A percentile compares a stretch with the other conserved stretches of the same genome.
phyloP scores from a whole-genome alignment of 306 rosid genomes.

The Ammopiptanthus mongolicus region DNA sequence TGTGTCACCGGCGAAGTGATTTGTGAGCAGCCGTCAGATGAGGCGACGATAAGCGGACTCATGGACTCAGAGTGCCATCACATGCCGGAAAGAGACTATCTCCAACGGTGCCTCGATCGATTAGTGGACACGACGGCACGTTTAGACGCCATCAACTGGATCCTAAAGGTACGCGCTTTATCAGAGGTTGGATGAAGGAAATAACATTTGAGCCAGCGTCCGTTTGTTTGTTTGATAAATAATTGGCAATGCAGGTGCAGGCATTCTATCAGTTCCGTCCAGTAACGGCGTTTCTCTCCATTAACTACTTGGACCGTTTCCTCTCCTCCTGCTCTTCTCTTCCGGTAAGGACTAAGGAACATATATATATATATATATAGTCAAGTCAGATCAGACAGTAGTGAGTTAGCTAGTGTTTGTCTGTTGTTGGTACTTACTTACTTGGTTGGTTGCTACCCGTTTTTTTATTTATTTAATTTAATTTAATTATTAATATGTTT shows the following conservation, averaged over 20 bases:
- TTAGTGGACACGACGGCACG: slow-evolving; percentile 43
- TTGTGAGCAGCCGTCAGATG: slow-evolving; percentile 10
- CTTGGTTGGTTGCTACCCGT: no score
- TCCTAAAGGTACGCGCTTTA: slow-evolving; percentile 40
- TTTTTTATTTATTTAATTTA: background rate
- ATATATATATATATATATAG: no score
- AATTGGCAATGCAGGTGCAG: slow-evolving; percentile 51
- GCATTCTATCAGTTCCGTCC: slow-evolving; percentile 44
- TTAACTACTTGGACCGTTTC: slow-evolving; percentile 74
- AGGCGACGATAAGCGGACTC: background rate
- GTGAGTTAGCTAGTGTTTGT: background rate
- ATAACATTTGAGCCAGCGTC: no score
- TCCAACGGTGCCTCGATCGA: slow-evolving; percentile 38
- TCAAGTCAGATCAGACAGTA: background rate
- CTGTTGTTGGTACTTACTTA: background rate
- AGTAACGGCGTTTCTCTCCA: slow-evolving; percentile 64
- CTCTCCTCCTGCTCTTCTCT: slow-evolving; percentile 48
- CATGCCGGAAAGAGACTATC: slow-evolving; percentile 39
- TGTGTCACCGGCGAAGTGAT: slow-evolving; percentile 9
- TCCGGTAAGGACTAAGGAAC: no score
- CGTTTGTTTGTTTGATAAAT: no score
- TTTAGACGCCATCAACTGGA: slow-evolving; percentile 67
- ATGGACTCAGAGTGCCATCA: slow-evolving; percentile 26
- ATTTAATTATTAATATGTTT: background rate
- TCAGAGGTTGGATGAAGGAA: background rate